Base-by-base conservation (phyloP, 257 asterid species). In the Rehmannia glutinosa region DNA sequence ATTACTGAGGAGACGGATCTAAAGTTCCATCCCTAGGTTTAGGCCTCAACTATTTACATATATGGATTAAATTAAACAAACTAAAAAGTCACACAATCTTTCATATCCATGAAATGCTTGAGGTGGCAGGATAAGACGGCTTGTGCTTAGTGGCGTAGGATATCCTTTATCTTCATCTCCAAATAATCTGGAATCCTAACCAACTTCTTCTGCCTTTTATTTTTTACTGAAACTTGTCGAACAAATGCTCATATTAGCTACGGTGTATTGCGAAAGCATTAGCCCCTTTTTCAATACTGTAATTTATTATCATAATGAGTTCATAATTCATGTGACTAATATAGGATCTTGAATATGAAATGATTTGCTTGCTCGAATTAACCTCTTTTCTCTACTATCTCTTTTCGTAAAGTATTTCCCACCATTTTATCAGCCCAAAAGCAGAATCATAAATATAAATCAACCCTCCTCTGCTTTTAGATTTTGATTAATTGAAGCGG, bases 161-260 rank as follows among this genome's bases (percentile, higher is more conserved):
- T 9, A 21, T 12, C 27, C 33, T 23, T 11, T 39, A 23, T 28
- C 28, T 47, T 60, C 19, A 59, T 24, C 54, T 21, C 38, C 75
- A 35, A 62, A 71, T 62, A 17, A 41, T 38, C 39, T 56, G 50
- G 57, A 62, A 51, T 51, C 75, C 49, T n/a, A 0, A 28, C 17
- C 28, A 38, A 8, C 8, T 39, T 17, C 24, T 39, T 25, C 33
- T 6, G 10, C 42, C 16, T n/a, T n/a, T n/a, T 0, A 5, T 46
- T 16, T 59, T 60, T 49, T 16, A 21, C 5, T 54, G 54, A 16
- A 39, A 51, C 45, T 21, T 6, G 54, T 32, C 39, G 52, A 49
- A 59, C 32, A 10, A 38, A 5, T 25, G 12, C 35, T 67, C 27
- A 23, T 13, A 21, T 62, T 42, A 51, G 30, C 17, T 43, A 27